A percentile compares a stretch with the other conserved stretches of the same genome.
These are phyloP conservation scores for Copromyces sp. DNA, from an alignment of 495 filamentous ascomycete genomes.

Conservation along the genomic window DNA sequence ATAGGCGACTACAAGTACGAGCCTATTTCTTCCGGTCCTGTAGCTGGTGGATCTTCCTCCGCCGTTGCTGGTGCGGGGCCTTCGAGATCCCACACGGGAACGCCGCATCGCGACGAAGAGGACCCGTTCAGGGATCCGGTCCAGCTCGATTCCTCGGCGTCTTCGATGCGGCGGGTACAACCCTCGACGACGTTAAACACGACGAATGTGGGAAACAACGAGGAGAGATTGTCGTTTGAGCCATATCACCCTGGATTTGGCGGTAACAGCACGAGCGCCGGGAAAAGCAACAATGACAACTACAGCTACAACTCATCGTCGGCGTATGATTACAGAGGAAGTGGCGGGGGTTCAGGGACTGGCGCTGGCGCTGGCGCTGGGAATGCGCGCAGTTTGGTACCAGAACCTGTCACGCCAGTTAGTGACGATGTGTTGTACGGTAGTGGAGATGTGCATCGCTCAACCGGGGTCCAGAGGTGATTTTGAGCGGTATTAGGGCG, in stretches of 20 bases:
- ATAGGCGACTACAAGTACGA: neutral
- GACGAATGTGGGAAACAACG: constrained; percentile 6
- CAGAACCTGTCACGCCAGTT: constrained; percentile 17
- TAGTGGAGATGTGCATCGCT: neutral
- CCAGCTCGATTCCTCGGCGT: constrained; percentile 13
- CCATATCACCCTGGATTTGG: constrained; percentile 45
- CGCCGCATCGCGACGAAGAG: constrained; percentile 25
- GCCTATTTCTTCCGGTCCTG: neutral
- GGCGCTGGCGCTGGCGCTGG: neutral
- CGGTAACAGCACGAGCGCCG: neutral
- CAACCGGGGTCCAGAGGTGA: neutral
- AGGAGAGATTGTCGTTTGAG: constrained; percentile 31
- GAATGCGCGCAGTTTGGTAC: neutral
- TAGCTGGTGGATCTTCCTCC: neutral
- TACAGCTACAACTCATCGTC: neutral
- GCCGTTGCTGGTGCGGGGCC: constrained; percentile 13
- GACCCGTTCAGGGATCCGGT: constrained; percentile 40
- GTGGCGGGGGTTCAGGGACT: constrained; percentile 2
- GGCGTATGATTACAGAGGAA: neutral
- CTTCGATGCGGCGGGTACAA: constrained; percentile 10
- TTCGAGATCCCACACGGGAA: constrained; percentile 27
- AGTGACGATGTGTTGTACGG: constrained; percentile 13
- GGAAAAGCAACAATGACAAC: neutral
- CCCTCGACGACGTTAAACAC: constrained; percentile 6
- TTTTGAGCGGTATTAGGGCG: neutral